phyloP scores from a whole-genome alignment of 495 filamentous ascomycete genomes.

The Podospora sp. region DNA sequence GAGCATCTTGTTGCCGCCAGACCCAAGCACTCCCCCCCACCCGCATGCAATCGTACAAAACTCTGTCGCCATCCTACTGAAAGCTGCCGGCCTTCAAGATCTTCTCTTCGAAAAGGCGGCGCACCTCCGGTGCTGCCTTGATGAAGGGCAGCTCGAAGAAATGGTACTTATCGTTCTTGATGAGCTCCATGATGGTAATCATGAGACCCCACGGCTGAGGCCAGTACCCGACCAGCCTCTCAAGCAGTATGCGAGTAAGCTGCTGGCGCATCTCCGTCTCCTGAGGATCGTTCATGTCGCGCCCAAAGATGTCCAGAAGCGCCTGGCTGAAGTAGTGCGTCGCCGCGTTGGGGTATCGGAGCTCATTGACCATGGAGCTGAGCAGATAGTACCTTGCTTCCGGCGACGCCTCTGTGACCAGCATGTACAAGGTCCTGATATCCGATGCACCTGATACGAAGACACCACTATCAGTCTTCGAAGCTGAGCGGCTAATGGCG shows the following conservation, averaged over 20 bases:
- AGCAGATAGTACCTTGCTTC: slow-evolving; percentile 85
- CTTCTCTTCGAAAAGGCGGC: slow-evolving; percentile 24
- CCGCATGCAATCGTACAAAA: not conserved
- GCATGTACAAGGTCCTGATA: slow-evolving; percentile 69
- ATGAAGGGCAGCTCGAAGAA: slow-evolving; percentile 95
- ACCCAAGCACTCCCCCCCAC: not conserved
- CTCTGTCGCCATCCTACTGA: not conserved
- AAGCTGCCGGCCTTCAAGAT: slow-evolving; percentile 16
- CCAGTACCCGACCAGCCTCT: slow-evolving; percentile 84
- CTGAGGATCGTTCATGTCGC: slow-evolving; percentile 73
- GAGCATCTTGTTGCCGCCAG: not conserved
- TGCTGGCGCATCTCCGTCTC: slow-evolving; percentile 84
- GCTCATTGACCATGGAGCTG: slow-evolving; percentile 83
- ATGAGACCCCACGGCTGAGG: slow-evolving; percentile 97
- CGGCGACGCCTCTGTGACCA: slow-evolving; percentile 71
- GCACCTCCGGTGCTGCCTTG: slow-evolving; percentile 82
- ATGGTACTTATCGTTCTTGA: slow-evolving; percentile 83
- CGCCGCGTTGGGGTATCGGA: slow-evolving; percentile 84
- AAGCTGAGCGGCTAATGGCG: slow-evolving; percentile 59
- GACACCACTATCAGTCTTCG: slow-evolving; percentile 59
- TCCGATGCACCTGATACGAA: slow-evolving; percentile 74
- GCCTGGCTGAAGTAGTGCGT: slow-evolving; percentile 93
- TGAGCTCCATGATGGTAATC: slow-evolving; percentile 83
- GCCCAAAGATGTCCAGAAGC: slow-evolving; percentile 83
- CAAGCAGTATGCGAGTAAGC: slow-evolving; percentile 82